These are phyloP conservation scores for Paraconiothyrium sp. DNA, from an alignment of 2,329 filamentous ascomycete species.

Conservation along the genomic window DNA sequence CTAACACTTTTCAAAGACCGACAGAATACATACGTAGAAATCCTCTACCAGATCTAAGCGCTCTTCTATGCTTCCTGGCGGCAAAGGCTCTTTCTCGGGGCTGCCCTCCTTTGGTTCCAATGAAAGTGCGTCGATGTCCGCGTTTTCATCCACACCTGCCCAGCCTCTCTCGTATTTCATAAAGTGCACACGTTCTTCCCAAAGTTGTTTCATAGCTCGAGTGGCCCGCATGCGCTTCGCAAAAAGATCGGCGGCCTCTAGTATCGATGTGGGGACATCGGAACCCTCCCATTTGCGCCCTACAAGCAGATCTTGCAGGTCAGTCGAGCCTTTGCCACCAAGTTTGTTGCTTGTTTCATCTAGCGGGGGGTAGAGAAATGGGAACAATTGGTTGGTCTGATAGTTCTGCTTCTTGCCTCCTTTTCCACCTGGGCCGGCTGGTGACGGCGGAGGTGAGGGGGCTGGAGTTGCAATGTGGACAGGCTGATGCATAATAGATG, in stretches of 20 bases:
- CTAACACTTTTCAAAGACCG: neutral
- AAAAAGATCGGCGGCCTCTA: slow-evolving; percentile 94
- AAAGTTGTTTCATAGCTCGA: slow-evolving; percentile 88
- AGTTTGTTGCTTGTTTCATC: slow-evolving; percentile 89
- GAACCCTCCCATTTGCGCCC: slow-evolving; percentile 92
- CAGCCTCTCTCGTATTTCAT: slow-evolving; percentile 93
- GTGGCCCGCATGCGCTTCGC: slow-evolving; percentile 90
- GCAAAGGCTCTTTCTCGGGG: slow-evolving; percentile 49
- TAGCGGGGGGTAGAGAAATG: slow-evolving; percentile 94
- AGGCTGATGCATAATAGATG: slow-evolving; percentile 90
- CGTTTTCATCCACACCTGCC: slow-evolving; percentile 64
- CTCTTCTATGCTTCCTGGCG: slow-evolving; percentile 64
- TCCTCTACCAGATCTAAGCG: slow-evolving; percentile 78
- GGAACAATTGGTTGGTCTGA: slow-evolving; percentile 98
- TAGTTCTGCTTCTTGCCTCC: slow-evolving; percentile 99
- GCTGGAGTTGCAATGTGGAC: slow-evolving; percentile 99
- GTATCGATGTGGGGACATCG: slow-evolving; percentile 91
- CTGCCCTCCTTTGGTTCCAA: slow-evolving; percentile 46
- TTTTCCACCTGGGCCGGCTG: slow-evolving; percentile 83
- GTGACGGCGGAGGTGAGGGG: slow-evolving; percentile 93
- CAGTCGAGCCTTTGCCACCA: slow-evolving; percentile 86
- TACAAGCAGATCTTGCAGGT: slow-evolving; percentile 80
- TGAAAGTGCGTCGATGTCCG: slow-evolving; percentile 54
- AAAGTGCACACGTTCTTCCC: slow-evolving; percentile 91
- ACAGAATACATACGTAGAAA: slow-evolving; percentile 77